phyloP scores from a whole-genome alignment of 345 rosid genomes.

The Pelargonium nanum region DNA sequence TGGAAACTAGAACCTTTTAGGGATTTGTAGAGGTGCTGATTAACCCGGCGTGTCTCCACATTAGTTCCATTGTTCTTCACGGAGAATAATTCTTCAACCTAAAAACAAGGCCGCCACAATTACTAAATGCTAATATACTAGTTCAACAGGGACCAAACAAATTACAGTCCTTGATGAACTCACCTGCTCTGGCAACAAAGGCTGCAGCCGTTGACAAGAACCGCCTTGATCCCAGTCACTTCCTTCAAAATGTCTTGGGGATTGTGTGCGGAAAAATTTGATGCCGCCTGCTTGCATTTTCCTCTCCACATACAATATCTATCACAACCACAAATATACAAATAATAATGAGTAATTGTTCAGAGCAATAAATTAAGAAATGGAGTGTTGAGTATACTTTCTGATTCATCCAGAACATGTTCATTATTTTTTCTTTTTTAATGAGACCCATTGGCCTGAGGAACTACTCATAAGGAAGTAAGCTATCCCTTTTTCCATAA shows the following conservation, averaged over 20 bases:
- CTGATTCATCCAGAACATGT: too few relatives aligned
- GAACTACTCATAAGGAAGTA: too few relatives aligned
- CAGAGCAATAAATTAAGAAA: not conserved
- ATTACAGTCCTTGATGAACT: conserved; percentile 15
- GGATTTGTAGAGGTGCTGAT: conserved; percentile 45
- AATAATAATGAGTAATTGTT: not conserved
- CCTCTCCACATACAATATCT: conserved; percentile 44
- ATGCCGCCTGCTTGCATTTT: conserved; percentile 34
- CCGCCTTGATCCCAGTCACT: conserved; percentile 99
- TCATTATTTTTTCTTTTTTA: too few relatives aligned
- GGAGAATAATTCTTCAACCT: conserved; percentile 74
- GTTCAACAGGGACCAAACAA: not conserved
- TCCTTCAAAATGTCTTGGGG: conserved; percentile 97
- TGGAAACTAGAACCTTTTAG: conserved; percentile 48
- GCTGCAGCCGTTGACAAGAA: conserved; percentile 52
- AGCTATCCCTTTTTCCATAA: too few relatives aligned
- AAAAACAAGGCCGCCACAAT: not conserved
- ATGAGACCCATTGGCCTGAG: too few relatives aligned
- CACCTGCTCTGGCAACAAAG: conserved; percentile 49
- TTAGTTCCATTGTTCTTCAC: conserved; percentile 61
- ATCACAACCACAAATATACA: not conserved
- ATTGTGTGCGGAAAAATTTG: conserved; percentile 63
- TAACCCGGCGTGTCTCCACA: conserved; percentile 60
- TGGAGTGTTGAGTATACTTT: too few relatives aligned
- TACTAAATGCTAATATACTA: too few relatives aligned